Evolutionary conservation across 1,139 yeast species (phyloP).

Genomic region (Yamadazyma spencermartinsiae): DNA sequence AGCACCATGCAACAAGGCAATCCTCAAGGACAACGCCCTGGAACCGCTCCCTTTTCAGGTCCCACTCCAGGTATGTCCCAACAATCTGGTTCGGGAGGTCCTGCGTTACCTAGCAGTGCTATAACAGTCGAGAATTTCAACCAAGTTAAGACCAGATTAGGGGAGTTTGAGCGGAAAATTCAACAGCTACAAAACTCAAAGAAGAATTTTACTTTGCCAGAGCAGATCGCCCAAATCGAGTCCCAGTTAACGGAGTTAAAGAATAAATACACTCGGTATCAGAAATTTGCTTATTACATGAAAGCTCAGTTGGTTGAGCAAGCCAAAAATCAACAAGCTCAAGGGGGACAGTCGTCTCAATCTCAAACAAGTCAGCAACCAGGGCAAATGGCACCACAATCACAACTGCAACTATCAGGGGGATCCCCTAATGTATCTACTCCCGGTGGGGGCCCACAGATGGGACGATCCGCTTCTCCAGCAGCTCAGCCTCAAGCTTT

Average conservation of each 20-base stretch:
- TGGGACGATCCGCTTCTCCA: conserved; percentile 12
- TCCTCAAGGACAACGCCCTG: background rate
- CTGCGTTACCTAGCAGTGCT: conserved; percentile 28
- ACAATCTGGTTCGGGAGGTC: conserved; percentile 10
- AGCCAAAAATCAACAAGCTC: conserved; percentile 19
- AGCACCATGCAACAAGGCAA: conserved; percentile 2
- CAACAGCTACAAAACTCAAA: conserved; percentile 28
- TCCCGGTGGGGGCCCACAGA: conserved; percentile 4
- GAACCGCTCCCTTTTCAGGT: conserved; percentile 1
- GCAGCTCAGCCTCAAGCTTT: conserved; percentile 6
- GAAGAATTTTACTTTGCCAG: conserved; percentile 26
- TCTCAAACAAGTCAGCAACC: conserved; percentile 13
- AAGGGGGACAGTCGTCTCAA: conserved; percentile 7
- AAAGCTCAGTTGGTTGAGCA: conserved; percentile 39
- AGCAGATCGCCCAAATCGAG: conserved; percentile 36
- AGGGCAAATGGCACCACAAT: conserved; percentile 3
- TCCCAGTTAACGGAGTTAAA: conserved; percentile 36
- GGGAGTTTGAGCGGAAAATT: conserved; percentile 45
- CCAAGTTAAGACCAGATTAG: conserved; percentile 37
- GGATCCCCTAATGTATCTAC: conserved; percentile 2
- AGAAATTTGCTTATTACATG: conserved; percentile 41
- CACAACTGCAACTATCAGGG: conserved; percentile 5
- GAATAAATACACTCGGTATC: conserved; percentile 37
- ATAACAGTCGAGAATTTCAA: conserved; percentile 44
- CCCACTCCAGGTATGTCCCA: conserved; percentile 1